Conservation (phyloP, 352 stramenopile species). For the Phytophthora vignae region DNA sequence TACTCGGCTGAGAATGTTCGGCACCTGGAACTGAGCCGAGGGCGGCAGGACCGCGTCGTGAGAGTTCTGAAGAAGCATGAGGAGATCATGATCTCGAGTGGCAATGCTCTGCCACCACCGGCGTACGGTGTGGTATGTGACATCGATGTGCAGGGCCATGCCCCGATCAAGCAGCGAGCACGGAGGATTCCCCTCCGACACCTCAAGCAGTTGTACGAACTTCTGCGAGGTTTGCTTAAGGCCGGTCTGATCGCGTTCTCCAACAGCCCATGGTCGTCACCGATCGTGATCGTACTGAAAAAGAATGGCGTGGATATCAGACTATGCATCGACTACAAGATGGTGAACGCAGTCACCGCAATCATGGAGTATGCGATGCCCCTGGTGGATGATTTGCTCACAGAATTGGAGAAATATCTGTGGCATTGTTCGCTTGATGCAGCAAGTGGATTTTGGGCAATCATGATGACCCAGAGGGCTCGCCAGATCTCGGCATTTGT, state of each 20-base stretch:
- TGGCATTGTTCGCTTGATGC: not conserved
- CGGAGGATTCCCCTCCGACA: not conserved
- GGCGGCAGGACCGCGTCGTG: not conserved
- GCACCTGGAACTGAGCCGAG: not conserved
- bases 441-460: not conserved
- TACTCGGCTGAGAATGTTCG: not conserved
- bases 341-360: not conserved
- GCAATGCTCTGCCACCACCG: not conserved
- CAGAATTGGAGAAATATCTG: not conserved
- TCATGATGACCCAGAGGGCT: not conserved
- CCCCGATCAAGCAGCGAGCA: not conserved
- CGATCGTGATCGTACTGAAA: not conserved
- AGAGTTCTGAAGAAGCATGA: not conserved
- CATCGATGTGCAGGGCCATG: not conserved
- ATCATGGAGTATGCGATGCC: constrained; percentile 1
- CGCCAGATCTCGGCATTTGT: not conserved
- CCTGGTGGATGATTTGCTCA: not conserved
- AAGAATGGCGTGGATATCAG: not conserved
- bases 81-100: not conserved
- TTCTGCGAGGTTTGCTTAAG: not conserved
- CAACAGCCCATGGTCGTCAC: not conserved
- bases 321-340: constrained; percentile 1
- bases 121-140: not conserved
- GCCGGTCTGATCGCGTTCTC: not conserved
- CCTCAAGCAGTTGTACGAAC: not conserved